These are phyloP conservation scores for Citrus reticulata DNA, from an alignment of 345 rosid genomes.

Conservation along the genomic window DNA sequence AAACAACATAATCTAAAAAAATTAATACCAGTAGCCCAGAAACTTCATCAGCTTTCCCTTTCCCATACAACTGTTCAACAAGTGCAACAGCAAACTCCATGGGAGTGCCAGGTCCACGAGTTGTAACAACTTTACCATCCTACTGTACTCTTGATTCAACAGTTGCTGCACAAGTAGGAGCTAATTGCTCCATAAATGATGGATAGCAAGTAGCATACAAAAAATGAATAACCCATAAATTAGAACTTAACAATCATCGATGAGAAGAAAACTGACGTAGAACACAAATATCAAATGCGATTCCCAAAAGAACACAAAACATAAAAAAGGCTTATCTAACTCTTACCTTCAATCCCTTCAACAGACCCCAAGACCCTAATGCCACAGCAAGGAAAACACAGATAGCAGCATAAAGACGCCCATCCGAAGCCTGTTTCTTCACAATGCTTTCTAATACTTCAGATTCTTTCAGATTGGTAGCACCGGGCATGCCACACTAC, in stretches of 20 bases:
- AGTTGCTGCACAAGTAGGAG: conserved; percentile 48
- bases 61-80: conserved; percentile 65
- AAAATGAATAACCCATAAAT: conserved; percentile 9
- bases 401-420: conserved; percentile 76
- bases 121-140: conserved; percentile 75
- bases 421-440: conserved; percentile 74
- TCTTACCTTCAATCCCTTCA: conserved; percentile 75
- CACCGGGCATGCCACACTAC: conserved; percentile 93
- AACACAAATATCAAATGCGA: not conserved
- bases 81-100: conserved; percentile 77
- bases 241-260: not conserved
- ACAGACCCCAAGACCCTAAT: conserved; percentile 82
- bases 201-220: conserved; percentile 86
- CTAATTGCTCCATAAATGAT: conserved; percentile 72
- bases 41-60: conserved; percentile 72
- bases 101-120: conserved; percentile 88
- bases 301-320: not conserved
- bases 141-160: conserved; percentile 82
- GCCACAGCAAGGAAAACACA: conserved; percentile 90
- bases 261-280: not conserved
- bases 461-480: not conserved
- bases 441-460: conserved; percentile 23
- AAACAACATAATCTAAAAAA: not conserved
- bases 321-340: not conserved
- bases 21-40: conserved; percentile 59